Percentiles rank a stretch among this genome's conserved stretches.
phyloP scores from a whole-genome alignment of 1,284 basidiomycete species.

The Boletus austroedulis region DNA sequence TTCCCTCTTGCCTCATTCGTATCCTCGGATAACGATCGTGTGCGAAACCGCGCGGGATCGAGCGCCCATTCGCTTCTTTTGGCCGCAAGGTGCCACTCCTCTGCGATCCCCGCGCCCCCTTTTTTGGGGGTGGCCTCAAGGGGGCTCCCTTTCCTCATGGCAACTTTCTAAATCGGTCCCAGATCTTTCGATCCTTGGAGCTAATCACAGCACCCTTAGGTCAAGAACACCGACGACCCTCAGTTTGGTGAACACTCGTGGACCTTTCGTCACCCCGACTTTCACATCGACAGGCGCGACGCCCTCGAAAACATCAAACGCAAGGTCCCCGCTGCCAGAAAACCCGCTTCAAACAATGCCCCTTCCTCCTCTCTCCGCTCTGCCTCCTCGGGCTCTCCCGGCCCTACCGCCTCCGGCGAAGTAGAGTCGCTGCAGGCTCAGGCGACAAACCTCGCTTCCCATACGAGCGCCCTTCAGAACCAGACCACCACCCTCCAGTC shows the following conservation, averaged over 20 bases:
- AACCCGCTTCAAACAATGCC: slow-evolving; percentile 35
- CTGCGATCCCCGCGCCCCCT: slow-evolving; percentile 11
- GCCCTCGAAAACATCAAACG: slow-evolving; percentile 93
- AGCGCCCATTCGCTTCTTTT: slow-evolving; percentile 7
- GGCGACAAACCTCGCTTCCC: slow-evolving; percentile 24
- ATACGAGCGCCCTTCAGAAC: slow-evolving; percentile 28
- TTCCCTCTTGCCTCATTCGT: slow-evolving; percentile 1
- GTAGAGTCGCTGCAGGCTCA: slow-evolving; percentile 32
- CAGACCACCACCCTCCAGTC: slow-evolving; percentile 27
- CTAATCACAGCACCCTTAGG: slow-evolving; percentile 32
- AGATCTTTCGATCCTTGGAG: background rate
- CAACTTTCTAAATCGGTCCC: background rate
- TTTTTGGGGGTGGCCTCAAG: slow-evolving; percentile 15
- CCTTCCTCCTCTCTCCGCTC: slow-evolving; percentile 38
- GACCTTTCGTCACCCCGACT: slow-evolving; percentile 96
- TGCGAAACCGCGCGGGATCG: slow-evolving; percentile 16
- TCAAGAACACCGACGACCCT: slow-evolving; percentile 79
- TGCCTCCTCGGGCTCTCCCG: slow-evolving; percentile 31
- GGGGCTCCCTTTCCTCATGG: slow-evolving; percentile 4
- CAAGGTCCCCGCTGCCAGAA: slow-evolving; percentile 78
- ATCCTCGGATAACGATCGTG: slow-evolving; percentile 10
- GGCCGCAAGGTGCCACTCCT: background rate
- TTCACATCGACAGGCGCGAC: slow-evolving; percentile 82
- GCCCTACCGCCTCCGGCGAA: slow-evolving; percentile 18
- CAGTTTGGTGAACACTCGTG: slow-evolving; percentile 84